Evolutionary conservation across 352 stramenopile genomes (phyloP).

Genomic region (Phytophthora sp.): DNA sequence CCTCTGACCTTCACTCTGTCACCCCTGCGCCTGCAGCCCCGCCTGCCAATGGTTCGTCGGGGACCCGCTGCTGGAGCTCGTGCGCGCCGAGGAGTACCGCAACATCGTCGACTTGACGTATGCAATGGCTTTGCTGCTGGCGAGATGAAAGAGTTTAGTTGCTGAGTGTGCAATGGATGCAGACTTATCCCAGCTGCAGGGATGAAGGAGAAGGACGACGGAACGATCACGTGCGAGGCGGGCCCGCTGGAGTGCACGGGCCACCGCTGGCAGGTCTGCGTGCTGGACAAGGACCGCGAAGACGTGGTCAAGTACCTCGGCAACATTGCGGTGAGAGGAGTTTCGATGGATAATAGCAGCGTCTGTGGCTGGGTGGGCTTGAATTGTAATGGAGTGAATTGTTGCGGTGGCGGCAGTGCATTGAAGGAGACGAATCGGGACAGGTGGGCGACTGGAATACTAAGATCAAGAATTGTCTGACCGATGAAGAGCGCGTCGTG

Average conservation of each 20-base stretch:
- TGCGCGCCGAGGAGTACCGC: conserved; percentile 72
- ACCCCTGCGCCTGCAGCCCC: conserved; percentile 39
- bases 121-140: neutral
- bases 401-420: conserved; percentile 46
- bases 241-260: conserved; percentile 75
- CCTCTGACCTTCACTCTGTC: neutral
- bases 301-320: conserved; percentile 81
- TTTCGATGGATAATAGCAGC: neutral
- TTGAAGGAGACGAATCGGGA: conserved; percentile 80
- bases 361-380: neutral
- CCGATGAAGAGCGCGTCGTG: conserved; percentile 53
- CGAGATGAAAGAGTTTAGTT: neutral
- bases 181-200: conserved; percentile 77
- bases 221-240: conserved; percentile 63
- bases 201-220: conserved; percentile 66
- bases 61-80: conserved; percentile 72
- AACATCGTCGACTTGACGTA: conserved; percentile 77
- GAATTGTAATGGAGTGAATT: neutral
- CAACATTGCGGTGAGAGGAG: conserved; percentile 62
- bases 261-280: conserved; percentile 73
- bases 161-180: conserved; percentile 5
- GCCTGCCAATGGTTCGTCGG: conserved; percentile 86
- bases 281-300: conserved; percentile 74
- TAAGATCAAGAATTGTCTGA: conserved; percentile 78
- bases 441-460: conserved; percentile 70